phyloP scores from a whole-genome alignment of 768 basidiomycete species.

The Mycena albidolilacea region DNA sequence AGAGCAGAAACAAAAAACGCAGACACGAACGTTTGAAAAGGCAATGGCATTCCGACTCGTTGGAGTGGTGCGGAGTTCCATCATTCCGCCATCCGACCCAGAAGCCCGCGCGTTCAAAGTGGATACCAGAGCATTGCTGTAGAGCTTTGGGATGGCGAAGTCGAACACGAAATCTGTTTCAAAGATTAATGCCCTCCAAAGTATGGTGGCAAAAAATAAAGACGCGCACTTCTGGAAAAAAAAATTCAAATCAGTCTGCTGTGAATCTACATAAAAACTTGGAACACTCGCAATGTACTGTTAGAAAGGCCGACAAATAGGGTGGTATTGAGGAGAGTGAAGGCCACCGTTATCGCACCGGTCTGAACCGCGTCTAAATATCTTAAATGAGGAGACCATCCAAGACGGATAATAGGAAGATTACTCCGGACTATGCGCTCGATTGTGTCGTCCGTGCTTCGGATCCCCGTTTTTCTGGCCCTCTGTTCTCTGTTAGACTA shows the following conservation, averaged over 20 bases:
- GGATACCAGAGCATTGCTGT: neutral
- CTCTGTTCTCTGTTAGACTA: neutral
- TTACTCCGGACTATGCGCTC: neutral
- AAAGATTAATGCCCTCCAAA: too few species aligned
- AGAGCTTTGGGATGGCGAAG: neutral
- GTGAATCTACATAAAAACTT: neutral
- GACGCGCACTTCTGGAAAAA: too few species aligned
- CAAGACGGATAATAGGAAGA: neutral
- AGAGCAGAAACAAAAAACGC: too few species aligned
- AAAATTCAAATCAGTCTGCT: neutral
- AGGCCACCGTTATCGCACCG: neutral
- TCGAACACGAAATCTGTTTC: too few species aligned
- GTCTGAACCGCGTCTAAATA: neutral
- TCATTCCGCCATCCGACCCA: too few species aligned
- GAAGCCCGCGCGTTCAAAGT: neutral
- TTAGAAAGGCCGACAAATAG: neutral
- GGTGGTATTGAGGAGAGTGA: neutral
- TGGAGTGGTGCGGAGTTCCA: too few species aligned
- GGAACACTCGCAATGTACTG: neutral
- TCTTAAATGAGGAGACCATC: neutral
- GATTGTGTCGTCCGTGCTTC: neutral
- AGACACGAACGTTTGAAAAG: too few species aligned
- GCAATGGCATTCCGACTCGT: too few species aligned
- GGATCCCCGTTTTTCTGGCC: neutral
- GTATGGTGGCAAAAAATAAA: too few species aligned